Evolutionary conservation across 208 protist genomes (phyloP).

Genomic region (Spongospora subterranea): DNA sequence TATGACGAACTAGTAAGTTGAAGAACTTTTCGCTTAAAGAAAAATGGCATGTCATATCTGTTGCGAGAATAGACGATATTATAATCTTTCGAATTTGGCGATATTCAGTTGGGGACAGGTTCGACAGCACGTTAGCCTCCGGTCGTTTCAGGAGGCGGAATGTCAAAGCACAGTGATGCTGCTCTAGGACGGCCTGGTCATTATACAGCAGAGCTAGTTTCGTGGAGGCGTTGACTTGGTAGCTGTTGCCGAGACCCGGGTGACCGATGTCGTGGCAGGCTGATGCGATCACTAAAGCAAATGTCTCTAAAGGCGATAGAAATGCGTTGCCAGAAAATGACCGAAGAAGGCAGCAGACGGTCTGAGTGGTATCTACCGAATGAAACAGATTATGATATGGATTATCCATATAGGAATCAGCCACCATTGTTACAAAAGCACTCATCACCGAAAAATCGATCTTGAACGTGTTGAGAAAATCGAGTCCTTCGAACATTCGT

Average conservation of each 20-base stretch:
- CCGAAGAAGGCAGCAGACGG: conserved; percentile 68
- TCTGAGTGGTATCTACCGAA: conserved; percentile 77
- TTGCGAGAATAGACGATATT: conserved; percentile 71
- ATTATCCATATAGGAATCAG: conserved; percentile 59
- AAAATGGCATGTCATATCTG: conserved; percentile 74
- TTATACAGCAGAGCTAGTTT: conserved; percentile 83
- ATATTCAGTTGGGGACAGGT: conserved; percentile 61
- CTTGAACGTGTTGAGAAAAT: conserved; percentile 44
- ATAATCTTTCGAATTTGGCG: conserved; percentile 64
- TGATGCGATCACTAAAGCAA: conserved; percentile 85
- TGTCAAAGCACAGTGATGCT: conserved; percentile 70
- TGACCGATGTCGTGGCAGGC: conserved; percentile 94
- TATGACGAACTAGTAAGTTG: conserved; percentile 40
- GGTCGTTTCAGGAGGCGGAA: conserved; percentile 60
- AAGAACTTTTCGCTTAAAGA: conserved; percentile 55
- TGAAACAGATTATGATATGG: conserved; percentile 81
- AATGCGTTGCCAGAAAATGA: conserved; percentile 73
- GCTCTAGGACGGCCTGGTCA: conserved; percentile 75
- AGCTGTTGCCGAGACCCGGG: conserved; percentile 93
- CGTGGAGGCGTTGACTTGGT: conserved; percentile 86
- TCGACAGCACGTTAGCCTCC: conserved; percentile 66
- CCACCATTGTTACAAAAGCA: conserved; percentile 8
- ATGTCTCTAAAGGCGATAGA: conserved; percentile 77
- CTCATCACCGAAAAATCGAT: neutral
- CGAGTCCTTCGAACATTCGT: conserved; percentile 47